Evolutionary conservation across 2,329 filamentous ascomycete species (phyloP), one percentile per base, ranked within the genome.

Genomic region (Aureobasidium sp.): DNA sequence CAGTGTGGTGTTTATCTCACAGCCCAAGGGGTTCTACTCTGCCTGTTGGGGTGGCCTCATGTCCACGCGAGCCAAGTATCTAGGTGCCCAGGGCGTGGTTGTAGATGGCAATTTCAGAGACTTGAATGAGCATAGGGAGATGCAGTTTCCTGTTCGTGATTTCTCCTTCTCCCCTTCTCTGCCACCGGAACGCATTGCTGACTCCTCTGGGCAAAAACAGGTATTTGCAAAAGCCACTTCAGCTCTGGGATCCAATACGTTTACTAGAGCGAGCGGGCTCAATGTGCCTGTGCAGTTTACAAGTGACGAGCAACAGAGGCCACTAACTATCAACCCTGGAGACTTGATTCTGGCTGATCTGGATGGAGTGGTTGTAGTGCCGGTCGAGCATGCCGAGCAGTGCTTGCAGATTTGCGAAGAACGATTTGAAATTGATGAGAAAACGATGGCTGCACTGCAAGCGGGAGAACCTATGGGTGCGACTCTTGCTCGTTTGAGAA

Each of bases 1-100:
- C 22, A 70, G 68, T 34, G 70, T 76, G 2, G 70, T 76, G 9
- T 76, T 74, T 63, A 68, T 77, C 3, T 73, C 70, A 0, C 73
- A 75, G 58, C 75, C 75, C 0, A 69, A 69, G 52, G 68, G 66
- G 2, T 56, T 71, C 9, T 68, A 70, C 49, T 72, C 69, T 39
- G 73, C 74, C 6, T 74, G 72, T 62, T 77, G 70, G 68, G 75
- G 75, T 17, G 75, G 74, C 1, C 62, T 77, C 44, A 77, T 77
- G 75, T 72, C 69, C 36, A 72, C 70, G 6, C 65, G 73, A 2
- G 72, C 73, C 0, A 68, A 73, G 63, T 65, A 68, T 20, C 64
- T 71, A 1, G 74, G 73, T 5, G 74, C 74, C 3, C 69, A 68
- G 5, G 75, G 74, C 17, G 72, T 74, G 4, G 69, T 77, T 6